Conservation (phyloP, 1,284 basidiomycete species). For the Moesziomyces aphidis region DNA sequence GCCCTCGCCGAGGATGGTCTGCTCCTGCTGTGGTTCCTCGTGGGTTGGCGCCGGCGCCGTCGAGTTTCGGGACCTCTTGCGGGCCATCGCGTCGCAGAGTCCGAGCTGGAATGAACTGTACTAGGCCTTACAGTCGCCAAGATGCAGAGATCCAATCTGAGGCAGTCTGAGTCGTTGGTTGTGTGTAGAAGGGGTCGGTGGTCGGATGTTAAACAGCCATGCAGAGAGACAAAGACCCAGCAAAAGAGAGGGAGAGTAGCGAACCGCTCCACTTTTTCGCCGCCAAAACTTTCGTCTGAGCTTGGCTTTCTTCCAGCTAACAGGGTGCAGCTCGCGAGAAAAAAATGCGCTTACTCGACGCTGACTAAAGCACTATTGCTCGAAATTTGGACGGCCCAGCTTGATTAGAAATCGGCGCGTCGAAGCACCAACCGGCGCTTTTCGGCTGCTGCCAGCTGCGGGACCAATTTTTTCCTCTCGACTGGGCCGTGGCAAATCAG, state of each 20-base stretch:
- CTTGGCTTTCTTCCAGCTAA: neutral
- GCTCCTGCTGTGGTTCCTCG: neutral
- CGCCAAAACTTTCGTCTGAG: slow-evolving; percentile 20
- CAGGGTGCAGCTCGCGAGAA: slow-evolving; percentile 4
- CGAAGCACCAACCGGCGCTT: neutral
- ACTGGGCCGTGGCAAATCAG: neutral
- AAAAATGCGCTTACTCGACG: slow-evolving; percentile 9
- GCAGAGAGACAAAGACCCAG: no score
- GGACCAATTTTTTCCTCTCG: neutral
- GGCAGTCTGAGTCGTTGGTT: no score
- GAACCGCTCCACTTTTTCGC: slow-evolving; percentile 17
- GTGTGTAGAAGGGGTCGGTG: no score
- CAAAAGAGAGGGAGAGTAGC: neutral
- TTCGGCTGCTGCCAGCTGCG: neutral
- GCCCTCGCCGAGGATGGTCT: slow-evolving; percentile 23
- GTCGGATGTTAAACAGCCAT: no score
- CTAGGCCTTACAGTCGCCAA: no score
- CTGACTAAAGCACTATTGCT: neutral
- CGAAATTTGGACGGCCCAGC: neutral
- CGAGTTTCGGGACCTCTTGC: slow-evolving; percentile 40
- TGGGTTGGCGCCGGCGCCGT: slow-evolving; percentile 1
- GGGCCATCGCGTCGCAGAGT: slow-evolving; percentile 22
- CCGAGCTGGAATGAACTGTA: no score
- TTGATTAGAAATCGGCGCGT: slow-evolving; percentile 21
- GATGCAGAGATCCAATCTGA: no score